phyloP scores from a whole-genome alignment of 495 filamentous ascomycete species.

The Talaromyces thailandensis region DNA sequence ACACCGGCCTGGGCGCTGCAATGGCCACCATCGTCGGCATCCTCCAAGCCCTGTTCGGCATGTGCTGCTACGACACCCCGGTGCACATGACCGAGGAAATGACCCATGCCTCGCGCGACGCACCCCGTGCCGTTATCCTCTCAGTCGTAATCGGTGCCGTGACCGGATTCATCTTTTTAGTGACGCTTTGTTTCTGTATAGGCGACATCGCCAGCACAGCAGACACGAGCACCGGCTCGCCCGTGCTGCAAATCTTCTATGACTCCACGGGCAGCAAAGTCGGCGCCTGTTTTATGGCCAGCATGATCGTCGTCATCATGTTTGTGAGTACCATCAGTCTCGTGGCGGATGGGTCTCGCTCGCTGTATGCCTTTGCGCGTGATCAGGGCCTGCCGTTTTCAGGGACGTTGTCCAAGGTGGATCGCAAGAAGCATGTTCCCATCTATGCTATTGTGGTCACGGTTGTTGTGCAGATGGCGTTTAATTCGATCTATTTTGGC shows the following conservation, averaged over 20 bases:
- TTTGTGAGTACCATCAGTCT: conserved; percentile 43
- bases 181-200: conserved; percentile 42
- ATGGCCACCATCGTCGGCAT: conserved; percentile 48
- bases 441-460: conserved; percentile 42
- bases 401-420: conserved; percentile 31
- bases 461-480: conserved; percentile 40
- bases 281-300: conserved; percentile 40
- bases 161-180: conserved; percentile 39
- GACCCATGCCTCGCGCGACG: conserved; percentile 30
- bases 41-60: conserved; percentile 47
- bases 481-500: conserved; percentile 50
- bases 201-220: conserved; percentile 39
- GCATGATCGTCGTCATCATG: conserved; percentile 39
- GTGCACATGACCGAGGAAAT: conserved; percentile 47
- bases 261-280: conserved; percentile 35
- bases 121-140: conserved; percentile 38
- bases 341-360: conserved; percentile 46
- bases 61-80: conserved; percentile 44
- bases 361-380: conserved; percentile 49
- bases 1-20: conserved; percentile 40
- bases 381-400: conserved; percentile 49
- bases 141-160: conserved; percentile 38
- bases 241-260: conserved; percentile 47
- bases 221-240: conserved; percentile 29
- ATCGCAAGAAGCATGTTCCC: conserved; percentile 32